Conservation (phyloP, 179 eudicot genomes). For the Kewa caespitosa region DNA sequence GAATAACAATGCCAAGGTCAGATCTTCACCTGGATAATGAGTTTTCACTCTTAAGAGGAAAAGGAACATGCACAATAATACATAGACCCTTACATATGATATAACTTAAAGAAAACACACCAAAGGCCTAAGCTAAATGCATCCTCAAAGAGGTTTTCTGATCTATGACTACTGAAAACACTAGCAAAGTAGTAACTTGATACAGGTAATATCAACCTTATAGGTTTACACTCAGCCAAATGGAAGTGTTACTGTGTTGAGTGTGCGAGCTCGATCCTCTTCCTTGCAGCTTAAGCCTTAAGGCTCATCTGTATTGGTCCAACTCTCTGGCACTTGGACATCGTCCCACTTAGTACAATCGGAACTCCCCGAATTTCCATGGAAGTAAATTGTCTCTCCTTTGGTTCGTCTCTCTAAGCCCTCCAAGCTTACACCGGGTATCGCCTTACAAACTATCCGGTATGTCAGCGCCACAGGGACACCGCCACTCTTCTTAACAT, state of each 20-base stretch:
- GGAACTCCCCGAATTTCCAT: background rate
- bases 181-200: too few relatives aligned
- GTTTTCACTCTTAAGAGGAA: too few relatives aligned
- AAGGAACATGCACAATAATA: too few relatives aligned
- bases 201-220: too few relatives aligned
- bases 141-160: too few relatives aligned
- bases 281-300: background rate
- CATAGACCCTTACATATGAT: too few relatives aligned
- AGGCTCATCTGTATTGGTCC: background rate
- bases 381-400: constrained; percentile 19
- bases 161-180: too few relatives aligned
- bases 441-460: constrained; percentile 29
- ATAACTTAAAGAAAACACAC: too few relatives aligned
- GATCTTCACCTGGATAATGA: too few relatives aligned
- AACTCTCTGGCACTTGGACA: background rate
- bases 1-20: too few relatives aligned
- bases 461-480: constrained; percentile 22
- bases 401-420: constrained; percentile 14
- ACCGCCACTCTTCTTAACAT: constrained; percentile 13
- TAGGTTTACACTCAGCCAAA: background rate
- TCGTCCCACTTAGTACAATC: constrained; percentile 20
- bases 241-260: background rate
- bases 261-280: background rate
- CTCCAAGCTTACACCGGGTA: constrained; percentile 21
- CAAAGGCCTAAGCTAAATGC: too few relatives aligned